Percentiles rank a stretch among this genome's conserved stretches.
Conservation (phyloP, 148 eudicot species). For the Spergularia marina region DNA sequence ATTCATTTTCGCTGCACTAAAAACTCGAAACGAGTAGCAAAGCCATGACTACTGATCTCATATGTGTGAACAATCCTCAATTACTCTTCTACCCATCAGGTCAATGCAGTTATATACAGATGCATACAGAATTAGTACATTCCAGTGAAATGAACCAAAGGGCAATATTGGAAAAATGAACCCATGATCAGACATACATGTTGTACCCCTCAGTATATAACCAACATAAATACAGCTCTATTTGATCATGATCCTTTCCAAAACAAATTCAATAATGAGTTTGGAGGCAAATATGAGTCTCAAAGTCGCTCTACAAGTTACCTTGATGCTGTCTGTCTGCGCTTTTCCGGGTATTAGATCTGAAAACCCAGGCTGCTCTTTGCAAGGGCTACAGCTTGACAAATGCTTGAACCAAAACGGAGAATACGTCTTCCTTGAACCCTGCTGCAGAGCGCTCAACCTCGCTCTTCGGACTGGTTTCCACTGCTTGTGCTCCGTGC, state of each 20-base stretch:
- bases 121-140: neutral
- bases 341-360: neutral
- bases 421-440: slow-evolving; percentile 28
- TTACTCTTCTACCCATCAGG: slow-evolving; percentile 14
- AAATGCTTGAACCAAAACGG: slow-evolving; percentile 34
- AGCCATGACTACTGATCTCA: slow-evolving; percentile 26
- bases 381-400: slow-evolving; percentile 30
- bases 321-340: slow-evolving; percentile 15
- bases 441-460: slow-evolving; percentile 30
- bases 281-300: neutral
- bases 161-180: slow-evolving; percentile 12
- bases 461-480: slow-evolving; percentile 30
- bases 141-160: neutral
- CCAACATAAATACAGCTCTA: slow-evolving; percentile 7
- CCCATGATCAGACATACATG: neutral
- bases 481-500: slow-evolving; percentile 29
- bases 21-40: slow-evolving; percentile 5
- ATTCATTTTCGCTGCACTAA: slow-evolving; percentile 21
- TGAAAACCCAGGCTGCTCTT: slow-evolving; percentile 23
- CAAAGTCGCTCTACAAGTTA: slow-evolving; percentile 14
- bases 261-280: neutral
- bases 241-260: neutral
- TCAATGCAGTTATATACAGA: neutral
- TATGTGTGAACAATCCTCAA: slow-evolving; percentile 1
- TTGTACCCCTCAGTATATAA: neutral